A percentile compares a stretch with the other conserved stretches of the same genome.
phyloP scores from a whole-genome alignment of 2,329 filamentous ascomycete genomes.

The Aureobasidium sp. region DNA sequence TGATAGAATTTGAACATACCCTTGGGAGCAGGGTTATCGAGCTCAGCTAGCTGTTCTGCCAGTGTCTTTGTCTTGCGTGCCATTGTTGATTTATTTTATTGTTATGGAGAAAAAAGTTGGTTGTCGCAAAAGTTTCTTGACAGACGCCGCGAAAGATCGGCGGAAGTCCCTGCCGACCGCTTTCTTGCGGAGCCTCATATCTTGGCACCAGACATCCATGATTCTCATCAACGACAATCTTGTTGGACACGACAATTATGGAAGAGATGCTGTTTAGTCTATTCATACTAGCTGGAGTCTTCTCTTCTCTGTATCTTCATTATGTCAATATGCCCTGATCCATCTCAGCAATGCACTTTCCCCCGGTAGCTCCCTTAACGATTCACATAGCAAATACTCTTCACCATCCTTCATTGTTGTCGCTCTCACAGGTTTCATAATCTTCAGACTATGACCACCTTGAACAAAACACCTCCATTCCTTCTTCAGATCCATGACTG shows the following conservation, averaged over 20 bases:
- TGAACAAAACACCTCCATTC: too few relatives aligned
- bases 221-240: too few relatives aligned
- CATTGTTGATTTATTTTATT: constrained; percentile 19
- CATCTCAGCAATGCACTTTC: not conserved
- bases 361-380: not conserved
- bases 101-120: constrained; percentile 13
- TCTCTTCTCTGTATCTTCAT: not conserved
- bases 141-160: not conserved
- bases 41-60: constrained; percentile 31
- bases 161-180: constrained; percentile 16
- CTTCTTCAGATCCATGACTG: not conserved
- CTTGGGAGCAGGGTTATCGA: constrained; percentile 31
- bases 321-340: not conserved
- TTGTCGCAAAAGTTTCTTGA: constrained; percentile 22
- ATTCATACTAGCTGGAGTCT: not conserved
- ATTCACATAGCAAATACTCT: not conserved
- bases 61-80: constrained; percentile 21
- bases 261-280: not conserved
- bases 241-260: too few relatives aligned
- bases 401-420: too few relatives aligned
- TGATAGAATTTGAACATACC: constrained; percentile 27
- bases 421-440: too few relatives aligned
- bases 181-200: constrained; percentile 5
- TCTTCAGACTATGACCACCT: too few relatives aligned
- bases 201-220: not conserved